These are phyloP conservation scores for Microsporum canis DNA, from an alignment of 2,329 filamentous ascomycete genomes.

Conservation along the genomic window DNA sequence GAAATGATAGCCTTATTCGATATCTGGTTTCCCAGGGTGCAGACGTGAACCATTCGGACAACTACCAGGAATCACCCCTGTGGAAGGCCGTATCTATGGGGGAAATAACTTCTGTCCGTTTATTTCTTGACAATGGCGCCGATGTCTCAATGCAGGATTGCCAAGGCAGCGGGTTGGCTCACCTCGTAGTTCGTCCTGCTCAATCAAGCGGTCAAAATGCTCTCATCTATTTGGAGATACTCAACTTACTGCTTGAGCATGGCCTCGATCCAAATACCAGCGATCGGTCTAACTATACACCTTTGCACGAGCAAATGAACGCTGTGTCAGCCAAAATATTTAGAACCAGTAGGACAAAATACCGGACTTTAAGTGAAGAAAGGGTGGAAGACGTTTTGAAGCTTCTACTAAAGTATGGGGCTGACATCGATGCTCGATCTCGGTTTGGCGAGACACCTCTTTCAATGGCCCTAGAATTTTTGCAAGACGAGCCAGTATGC, in stretches of 20 bases:
- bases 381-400: neutral
- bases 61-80: neutral
- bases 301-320: neutral
- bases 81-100: neutral
- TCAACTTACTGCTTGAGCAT: neutral
- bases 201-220: neutral
- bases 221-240: neutral
- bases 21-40: neutral
- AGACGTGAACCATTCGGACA: neutral
- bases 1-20: neutral
- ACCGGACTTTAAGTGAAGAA: neutral
- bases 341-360: neutral
- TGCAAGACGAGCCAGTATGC: neutral
- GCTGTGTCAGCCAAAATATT: neutral
- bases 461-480: neutral
- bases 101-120: neutral
- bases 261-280: neutral
- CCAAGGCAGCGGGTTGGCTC: neutral
- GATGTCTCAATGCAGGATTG: neutral
- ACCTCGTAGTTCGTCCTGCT: neutral
- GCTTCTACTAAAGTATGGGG: constrained; percentile 1
- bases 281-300: neutral
- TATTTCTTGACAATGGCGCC: neutral
- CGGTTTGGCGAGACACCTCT: neutral
- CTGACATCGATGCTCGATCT: neutral